phyloP scores from a whole-genome alignment of 1,139 yeast genomes.

The Geotrichum candidum region DNA sequence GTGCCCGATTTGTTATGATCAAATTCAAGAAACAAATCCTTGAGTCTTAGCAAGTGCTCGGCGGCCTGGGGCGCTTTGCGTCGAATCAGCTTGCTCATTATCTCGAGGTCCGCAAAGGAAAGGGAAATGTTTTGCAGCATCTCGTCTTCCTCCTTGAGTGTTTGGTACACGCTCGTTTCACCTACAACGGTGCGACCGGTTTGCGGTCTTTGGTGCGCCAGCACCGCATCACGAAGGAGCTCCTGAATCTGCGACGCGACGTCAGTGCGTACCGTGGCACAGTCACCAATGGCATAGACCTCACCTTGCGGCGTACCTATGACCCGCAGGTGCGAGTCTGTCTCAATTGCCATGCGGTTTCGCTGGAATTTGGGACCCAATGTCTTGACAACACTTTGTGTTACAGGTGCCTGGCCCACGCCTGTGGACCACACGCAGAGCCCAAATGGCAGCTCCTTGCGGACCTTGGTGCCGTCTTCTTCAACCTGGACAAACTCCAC shows the following conservation, averaged over 20 bases:
- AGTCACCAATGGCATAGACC: conserved; percentile 64
- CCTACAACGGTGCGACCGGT: conserved; percentile 21
- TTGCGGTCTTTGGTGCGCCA: conserved; percentile 11
- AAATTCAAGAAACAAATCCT: conserved; percentile 46
- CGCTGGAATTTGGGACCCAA: conserved; percentile 43
- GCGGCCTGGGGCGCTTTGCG: conserved; percentile 52
- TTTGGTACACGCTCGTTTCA: conserved; percentile 19
- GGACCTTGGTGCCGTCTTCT: conserved; percentile 38
- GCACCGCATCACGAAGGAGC: conserved; percentile 26
- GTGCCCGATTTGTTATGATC: conserved; percentile 44
- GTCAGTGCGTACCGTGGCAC: conserved; percentile 51
- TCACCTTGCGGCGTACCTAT: conserved; percentile 57
- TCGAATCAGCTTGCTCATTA: conserved; percentile 41
- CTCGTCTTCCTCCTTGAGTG: conserved; percentile 24
- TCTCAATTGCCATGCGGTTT: conserved; percentile 57
- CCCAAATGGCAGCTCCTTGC: conserved; percentile 52
- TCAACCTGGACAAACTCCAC: conserved; percentile 48
- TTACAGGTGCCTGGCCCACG: conserved; percentile 53
- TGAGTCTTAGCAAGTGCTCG: conserved; percentile 48
- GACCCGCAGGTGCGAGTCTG: conserved; percentile 59
- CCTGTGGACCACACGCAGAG: conserved; percentile 66
- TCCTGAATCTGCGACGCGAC: conserved; percentile 44
- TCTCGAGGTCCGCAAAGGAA: conserved; percentile 43
- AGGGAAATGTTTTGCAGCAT: conserved; percentile 42
- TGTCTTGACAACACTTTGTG: conserved; percentile 43